Evolutionary conservation across 805 yeast species (phyloP), one percentile per base, ranked within the genome.

Genomic region (Teunomyces funiuensis): DNA sequence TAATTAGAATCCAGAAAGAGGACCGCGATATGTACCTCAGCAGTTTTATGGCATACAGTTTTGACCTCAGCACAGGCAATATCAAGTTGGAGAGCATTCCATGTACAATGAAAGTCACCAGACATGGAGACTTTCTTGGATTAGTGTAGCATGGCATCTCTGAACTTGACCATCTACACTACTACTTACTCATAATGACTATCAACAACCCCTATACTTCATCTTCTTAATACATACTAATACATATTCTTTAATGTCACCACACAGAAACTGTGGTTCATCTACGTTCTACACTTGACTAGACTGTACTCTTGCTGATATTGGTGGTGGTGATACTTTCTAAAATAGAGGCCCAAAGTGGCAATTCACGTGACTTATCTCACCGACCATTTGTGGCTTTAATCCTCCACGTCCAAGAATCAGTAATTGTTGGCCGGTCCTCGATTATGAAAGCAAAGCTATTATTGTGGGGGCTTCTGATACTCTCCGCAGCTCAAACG

Each of bases 41-140:
- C 41, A 61, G 71, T 40, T 55, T 69, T 8, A 42, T 59, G 25
- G 50, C 61, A 10, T 60, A 56, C 47, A 56, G 64, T 15, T 66
- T 65, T 46, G 55, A 54, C 9, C 46, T 69, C 28, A 55, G 49
- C 23, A 50, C 49, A 13, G 28, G 28, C 8, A 14, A 25, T 6
- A 23, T 33, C 27, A 33, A 25, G 4, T 11, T 15, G 11, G 27
- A 15, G 7, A 33, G 28, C 28, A 33, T 33, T 10, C 37, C 37
- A 10, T 25, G 37, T 10, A 33, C 37, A 9, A 33, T 22, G 4
- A 38, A 39, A 17, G 50, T 58, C 3, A 41, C 31, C 11, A 54
- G 45, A 33, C 42, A 43, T 30, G 53, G 50, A 42, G 47, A 48
- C 25, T 53, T 33, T 39, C 44, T 60, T 40, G 66, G 65, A 3